Conservation (phyloP, 805 yeast species). For the Geotrichum ghanense region DNA sequence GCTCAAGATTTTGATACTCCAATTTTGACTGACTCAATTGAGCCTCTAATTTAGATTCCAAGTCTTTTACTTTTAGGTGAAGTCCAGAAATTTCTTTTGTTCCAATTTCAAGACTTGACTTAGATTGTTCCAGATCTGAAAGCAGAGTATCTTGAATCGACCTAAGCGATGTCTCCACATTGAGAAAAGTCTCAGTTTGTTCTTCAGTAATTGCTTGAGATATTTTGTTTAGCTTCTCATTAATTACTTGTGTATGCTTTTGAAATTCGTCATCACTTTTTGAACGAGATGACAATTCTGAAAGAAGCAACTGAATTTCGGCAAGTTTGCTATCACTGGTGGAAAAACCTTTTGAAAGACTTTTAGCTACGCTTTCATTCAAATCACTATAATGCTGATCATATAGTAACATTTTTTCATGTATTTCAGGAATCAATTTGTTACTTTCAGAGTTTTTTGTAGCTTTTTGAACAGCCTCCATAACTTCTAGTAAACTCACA, state of each 20-base stretch:
- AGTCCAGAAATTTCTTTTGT: background rate
- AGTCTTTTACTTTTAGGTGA: background rate
- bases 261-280: background rate
- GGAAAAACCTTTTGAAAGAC: background rate
- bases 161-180: background rate
- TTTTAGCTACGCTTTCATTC: no score
- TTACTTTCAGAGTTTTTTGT: no score
- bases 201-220: background rate
- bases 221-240: background rate
- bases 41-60: background rate
- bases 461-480: no score
- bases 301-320: background rate
- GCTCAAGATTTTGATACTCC: no score
- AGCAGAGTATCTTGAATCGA: background rate
- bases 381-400: no score
- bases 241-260: background rate
- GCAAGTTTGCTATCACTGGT: background rate
- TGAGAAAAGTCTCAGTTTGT: background rate
- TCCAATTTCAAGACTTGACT: background rate
- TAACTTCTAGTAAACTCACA: no score
- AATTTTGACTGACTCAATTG: background rate
- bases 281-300: background rate
- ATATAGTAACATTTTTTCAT: no score
- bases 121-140: background rate
- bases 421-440: no score